These are phyloP conservation scores for Diaporthe aspalathi DNA, from an alignment of 2,329 filamentous ascomycete genomes.

Conservation along the genomic window DNA sequence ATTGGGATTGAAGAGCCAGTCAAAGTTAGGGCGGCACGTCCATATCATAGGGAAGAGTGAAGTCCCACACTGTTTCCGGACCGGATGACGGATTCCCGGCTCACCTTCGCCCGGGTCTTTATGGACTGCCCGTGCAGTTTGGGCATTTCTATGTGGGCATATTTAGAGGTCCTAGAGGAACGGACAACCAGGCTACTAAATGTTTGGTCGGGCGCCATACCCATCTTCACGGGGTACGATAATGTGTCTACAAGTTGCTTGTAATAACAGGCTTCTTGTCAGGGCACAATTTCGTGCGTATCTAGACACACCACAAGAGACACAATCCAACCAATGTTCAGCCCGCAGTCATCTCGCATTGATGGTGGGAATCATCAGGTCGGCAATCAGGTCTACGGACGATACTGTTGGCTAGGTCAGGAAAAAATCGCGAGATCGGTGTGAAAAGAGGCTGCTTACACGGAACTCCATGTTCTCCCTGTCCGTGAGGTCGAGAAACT, in stretches of 20 bases:
- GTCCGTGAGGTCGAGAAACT: constrained; percentile 49
- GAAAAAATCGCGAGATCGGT: neutral
- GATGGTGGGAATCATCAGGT: neutral
- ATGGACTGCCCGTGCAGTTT: neutral
- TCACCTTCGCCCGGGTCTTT: neutral
- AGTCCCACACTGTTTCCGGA: neutral
- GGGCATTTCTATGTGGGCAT: neutral
- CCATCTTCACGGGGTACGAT: neutral
- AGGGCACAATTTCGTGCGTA: neutral
- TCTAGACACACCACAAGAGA: neutral
- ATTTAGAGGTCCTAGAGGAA: neutral
- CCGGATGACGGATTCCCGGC: too few species aligned
- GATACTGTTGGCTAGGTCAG: constrained; percentile 36
- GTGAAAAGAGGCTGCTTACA: constrained; percentile 12
- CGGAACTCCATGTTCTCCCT: constrained; percentile 47
- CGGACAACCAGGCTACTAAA: neutral
- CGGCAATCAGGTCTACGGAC: neutral
- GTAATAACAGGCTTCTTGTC: neutral
- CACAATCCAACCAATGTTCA: neutral
- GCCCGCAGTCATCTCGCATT: neutral
- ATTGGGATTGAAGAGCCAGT: constrained; percentile 65
- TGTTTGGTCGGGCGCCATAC: neutral
- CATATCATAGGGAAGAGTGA: neutral
- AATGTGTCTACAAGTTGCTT: neutral
- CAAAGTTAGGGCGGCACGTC: neutral